Evolutionary conservation across 108 stramenopile species (phyloP).

Genomic region (Schizochytrium sp.): DNA sequence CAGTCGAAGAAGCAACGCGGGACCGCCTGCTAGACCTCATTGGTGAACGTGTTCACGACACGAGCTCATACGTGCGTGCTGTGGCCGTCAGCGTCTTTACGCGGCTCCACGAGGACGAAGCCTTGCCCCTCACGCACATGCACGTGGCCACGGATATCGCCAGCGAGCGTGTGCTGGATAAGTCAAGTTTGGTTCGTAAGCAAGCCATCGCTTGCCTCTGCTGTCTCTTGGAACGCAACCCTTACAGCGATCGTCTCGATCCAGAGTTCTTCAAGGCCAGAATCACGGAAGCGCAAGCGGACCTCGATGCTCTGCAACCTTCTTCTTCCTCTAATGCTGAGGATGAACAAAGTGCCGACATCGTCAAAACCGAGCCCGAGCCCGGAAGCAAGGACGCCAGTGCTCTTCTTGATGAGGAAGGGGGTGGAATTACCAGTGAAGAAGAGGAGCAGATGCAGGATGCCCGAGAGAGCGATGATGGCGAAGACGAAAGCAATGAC

Average conservation of each 20-base stretch:
- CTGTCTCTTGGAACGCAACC: slow-evolving; percentile 77
- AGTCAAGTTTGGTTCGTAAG: slow-evolving; percentile 82
- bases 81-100: background rate
- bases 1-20: background rate
- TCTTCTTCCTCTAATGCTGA: background rate
- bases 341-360: background rate
- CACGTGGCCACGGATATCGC: slow-evolving; percentile 55
- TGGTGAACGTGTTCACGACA: background rate
- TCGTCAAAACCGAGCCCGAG: background rate
- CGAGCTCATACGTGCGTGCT: slow-evolving; percentile 9
- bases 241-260: slow-evolving; percentile 77
- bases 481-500: no score
- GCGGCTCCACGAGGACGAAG: background rate
- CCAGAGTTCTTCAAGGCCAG: slow-evolving; percentile 57
- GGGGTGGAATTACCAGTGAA: no score
- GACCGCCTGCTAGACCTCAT: background rate
- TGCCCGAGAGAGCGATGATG: no score
- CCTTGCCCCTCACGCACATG: background rate
- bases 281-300: background rate
- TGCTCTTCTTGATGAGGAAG: no score
- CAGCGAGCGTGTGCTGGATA: slow-evolving; percentile 77
- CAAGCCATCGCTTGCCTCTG: slow-evolving; percentile 76
- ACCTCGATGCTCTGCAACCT: background rate
- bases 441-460: no score
- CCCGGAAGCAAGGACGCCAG: no score